These are phyloP conservation scores for Rhizopus arrhizus DNA, from an alignment of 371 early-diverging fungal species.

Conservation along the genomic window DNA sequence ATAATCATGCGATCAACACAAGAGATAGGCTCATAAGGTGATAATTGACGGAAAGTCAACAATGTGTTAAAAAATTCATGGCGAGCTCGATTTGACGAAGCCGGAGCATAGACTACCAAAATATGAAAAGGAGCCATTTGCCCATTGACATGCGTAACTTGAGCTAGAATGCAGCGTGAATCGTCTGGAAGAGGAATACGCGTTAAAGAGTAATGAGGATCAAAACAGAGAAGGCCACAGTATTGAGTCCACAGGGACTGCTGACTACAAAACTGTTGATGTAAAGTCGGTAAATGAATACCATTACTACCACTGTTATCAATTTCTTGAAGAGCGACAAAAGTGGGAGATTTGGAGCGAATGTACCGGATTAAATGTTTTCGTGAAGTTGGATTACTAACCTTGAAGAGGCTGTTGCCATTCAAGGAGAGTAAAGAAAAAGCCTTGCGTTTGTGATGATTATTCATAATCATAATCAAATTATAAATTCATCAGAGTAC, in stretches of 20 bases:
- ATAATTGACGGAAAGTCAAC: neutral
- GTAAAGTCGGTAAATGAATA: neutral
- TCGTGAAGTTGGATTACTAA: slow-evolving; percentile 1
- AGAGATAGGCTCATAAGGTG: neutral
- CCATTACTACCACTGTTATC: neutral
- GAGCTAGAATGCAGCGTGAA: neutral
- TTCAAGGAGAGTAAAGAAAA: neutral
- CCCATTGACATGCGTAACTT: neutral
- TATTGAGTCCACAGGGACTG: slow-evolving; percentile 9
- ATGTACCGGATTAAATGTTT: slow-evolving; percentile 11
- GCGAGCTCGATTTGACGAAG: neutral
- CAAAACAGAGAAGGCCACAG: slow-evolving; percentile 13
- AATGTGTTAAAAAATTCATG: neutral
- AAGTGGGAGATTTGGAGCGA: slow-evolving; percentile 1
- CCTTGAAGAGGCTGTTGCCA: slow-evolving; percentile 4
- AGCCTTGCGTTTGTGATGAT: neutral
- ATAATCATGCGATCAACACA: neutral
- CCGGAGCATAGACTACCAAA: slow-evolving; percentile 8
- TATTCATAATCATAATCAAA: no score
- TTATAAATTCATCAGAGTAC: neutral
- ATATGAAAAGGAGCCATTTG: slow-evolving; percentile 9
- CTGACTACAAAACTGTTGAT: neutral
- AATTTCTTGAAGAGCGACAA: slow-evolving; percentile 13
- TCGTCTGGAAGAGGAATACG: neutral
- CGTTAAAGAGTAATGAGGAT: neutral